A percentile compares a stretch with the other conserved stretches of the same genome.
Conservation (phyloP, 768 basidiomycete species). For the Panaeolus cyanescens region DNA sequence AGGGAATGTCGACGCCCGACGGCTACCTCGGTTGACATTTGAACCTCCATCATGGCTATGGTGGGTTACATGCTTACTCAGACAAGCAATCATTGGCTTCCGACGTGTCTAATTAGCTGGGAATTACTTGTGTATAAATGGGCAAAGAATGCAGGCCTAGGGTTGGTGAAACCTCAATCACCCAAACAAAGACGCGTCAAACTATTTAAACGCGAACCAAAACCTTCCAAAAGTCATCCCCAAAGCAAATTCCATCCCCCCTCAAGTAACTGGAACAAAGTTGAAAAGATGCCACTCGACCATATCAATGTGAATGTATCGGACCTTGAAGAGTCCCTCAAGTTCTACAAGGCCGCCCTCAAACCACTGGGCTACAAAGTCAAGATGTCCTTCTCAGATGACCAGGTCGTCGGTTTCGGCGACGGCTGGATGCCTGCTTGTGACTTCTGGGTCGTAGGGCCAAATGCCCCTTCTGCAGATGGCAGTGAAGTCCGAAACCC, state of each 20-base stretch:
- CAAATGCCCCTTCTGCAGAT: slow-evolving; percentile 4
- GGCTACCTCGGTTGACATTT: too few relatives aligned
- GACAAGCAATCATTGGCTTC: too few relatives aligned
- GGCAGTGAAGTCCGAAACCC: slow-evolving; percentile 5
- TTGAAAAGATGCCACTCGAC: slow-evolving; percentile 17
- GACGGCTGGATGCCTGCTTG: slow-evolving; percentile 10
- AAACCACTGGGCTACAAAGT: slow-evolving; percentile 23
- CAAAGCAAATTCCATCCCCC: neutral
- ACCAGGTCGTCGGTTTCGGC: slow-evolving; percentile 20
- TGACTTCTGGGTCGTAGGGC: slow-evolving; percentile 22
- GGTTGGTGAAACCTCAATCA: neutral
- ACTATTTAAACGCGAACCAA: neutral
- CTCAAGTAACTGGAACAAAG: neutral
- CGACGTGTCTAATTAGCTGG: too few relatives aligned
- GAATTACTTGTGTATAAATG: too few relatives aligned
- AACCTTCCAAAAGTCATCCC: neutral
- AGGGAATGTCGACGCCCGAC: too few relatives aligned
- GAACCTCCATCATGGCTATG: too few relatives aligned
- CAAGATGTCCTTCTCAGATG: slow-evolving; percentile 15
- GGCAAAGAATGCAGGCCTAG: too few relatives aligned
- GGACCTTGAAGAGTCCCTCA: slow-evolving; percentile 14
- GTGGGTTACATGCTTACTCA: too few relatives aligned
- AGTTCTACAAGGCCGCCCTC: slow-evolving; percentile 22
- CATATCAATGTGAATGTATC: slow-evolving; percentile 16
- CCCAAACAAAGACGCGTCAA: neutral